Percentiles rank a stretch among this genome's conserved stretches.
phyloP scores from a whole-genome alignment of 108 stramenopile species.

The Cyclotella cryptica region DNA sequence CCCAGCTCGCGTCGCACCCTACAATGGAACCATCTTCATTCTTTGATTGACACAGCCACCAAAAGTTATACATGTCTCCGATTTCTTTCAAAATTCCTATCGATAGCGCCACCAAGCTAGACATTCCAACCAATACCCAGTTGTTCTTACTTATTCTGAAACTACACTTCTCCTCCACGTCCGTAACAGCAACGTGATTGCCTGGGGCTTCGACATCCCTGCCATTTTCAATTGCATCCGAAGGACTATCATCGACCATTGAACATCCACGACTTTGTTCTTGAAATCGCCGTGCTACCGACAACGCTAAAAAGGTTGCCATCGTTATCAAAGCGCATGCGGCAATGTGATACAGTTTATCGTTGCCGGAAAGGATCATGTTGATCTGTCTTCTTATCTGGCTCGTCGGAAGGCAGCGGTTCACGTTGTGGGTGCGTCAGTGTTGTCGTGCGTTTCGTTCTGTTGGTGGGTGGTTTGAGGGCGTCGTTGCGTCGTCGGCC shows the following conservation, averaged over 20 bases:
- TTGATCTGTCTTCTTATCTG: background rate
- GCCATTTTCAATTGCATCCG: background rate
- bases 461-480: too few species aligned
- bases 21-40: constrained; percentile 17
- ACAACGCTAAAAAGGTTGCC: background rate
- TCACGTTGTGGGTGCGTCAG: background rate
- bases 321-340: constrained; percentile 2
- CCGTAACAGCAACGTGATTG: background rate
- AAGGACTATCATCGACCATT: background rate
- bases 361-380: constrained; percentile 1
- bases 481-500: too few species aligned
- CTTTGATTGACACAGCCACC: constrained; percentile 13
- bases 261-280: background rate
- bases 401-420: background rate
- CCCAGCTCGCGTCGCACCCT: constrained; percentile 28
- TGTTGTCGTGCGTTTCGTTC: background rate
- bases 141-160: background rate
- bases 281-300: background rate
- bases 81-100: constrained; percentile 34
- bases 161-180: background rate
- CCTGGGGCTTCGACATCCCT: constrained; percentile 14
- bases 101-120: constrained; percentile 13
- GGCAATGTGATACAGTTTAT: constrained; percentile 3
- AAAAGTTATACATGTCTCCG: constrained; percentile 24
- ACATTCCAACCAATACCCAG: background rate